A percentile compares a stretch with the other conserved stretches of the same genome.
Evolutionary conservation across 73 alveolate species (phyloP).

Genomic region (Stentor roeselii): DNA sequence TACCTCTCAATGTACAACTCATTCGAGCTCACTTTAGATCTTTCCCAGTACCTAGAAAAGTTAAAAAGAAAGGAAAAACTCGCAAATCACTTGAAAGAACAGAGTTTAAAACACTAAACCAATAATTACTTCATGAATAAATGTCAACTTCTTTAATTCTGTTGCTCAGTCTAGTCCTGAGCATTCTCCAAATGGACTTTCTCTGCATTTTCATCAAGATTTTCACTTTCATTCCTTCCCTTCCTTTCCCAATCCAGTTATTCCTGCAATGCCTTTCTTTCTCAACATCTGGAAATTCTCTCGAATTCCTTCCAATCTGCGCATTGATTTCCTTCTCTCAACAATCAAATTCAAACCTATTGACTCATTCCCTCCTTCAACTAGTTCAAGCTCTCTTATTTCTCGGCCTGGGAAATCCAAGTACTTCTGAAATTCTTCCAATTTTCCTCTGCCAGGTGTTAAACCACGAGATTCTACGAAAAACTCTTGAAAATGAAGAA

Average conservation of each 20-base stretch:
- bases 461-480: neutral
- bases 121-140: neutral
- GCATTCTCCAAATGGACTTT: neutral
- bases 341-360: no score
- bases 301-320: no score
- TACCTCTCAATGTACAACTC: neutral
- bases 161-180: neutral
- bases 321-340: no score
- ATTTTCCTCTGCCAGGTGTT: neutral
- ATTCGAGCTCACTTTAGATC: neutral
- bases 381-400: no score
- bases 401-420: no score
- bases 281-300: no score
- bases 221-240: neutral
- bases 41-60: neutral
- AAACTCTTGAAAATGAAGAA: no score
- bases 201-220: neutral
- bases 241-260: no score
- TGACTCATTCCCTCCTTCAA: no score
- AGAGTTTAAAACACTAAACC: neutral
- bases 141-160: neutral
- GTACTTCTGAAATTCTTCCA: no score
- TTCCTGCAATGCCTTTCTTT: no score
- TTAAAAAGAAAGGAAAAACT: no score
- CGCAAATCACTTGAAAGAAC: neutral